Conservation (phyloP, 2,329 filamentous ascomycete species). For the Penicillium crustosum region DNA sequence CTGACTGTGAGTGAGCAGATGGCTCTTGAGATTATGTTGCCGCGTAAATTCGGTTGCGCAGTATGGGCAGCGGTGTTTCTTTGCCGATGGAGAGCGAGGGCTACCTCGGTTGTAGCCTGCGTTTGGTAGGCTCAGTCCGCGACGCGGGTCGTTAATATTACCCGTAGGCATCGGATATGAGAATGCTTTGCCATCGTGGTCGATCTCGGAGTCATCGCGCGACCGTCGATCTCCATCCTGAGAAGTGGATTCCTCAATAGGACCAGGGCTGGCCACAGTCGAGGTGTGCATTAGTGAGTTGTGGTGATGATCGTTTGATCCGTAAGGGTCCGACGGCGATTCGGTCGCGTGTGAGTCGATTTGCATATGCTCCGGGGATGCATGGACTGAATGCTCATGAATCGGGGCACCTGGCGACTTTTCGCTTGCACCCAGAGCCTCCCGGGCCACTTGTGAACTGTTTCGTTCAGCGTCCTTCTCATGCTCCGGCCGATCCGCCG, state of each 20-base stretch:
- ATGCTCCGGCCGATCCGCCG: slow-evolving; percentile 33
- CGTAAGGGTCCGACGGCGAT: slow-evolving; percentile 43
- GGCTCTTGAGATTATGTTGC: slow-evolving; percentile 96
- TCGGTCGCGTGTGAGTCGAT: slow-evolving; percentile 54
- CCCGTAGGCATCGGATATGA: slow-evolving; percentile 63
- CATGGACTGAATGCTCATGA: slow-evolving; percentile 50
- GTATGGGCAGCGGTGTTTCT: slow-evolving; percentile 95
- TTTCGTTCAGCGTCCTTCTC: slow-evolving; percentile 36
- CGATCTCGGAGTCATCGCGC: slow-evolving; percentile 38
- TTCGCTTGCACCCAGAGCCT: slow-evolving; percentile 42
- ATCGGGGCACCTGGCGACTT: slow-evolving; percentile 40
- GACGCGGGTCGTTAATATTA: slow-evolving; percentile 51
- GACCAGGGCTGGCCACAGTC: slow-evolving; percentile 49
- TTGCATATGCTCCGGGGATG: slow-evolving; percentile 48
- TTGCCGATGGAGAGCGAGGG: slow-evolving; percentile 70
- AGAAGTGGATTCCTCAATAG: slow-evolving; percentile 46
- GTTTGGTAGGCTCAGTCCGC: slow-evolving; percentile 60
- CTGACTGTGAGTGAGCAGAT: slow-evolving; percentile 94
- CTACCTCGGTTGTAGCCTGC: slow-evolving; percentile 56
- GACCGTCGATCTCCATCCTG: slow-evolving; percentile 46
- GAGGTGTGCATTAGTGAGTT: slow-evolving; percentile 53
- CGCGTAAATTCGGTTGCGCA: slow-evolving; percentile 96
- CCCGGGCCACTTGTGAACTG: slow-evolving; percentile 44
- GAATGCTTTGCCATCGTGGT: slow-evolving; percentile 54
- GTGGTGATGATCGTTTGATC: slow-evolving; percentile 51